These are phyloP conservation scores for Tephrocybe sp. DNA, from an alignment of 768 basidiomycete genomes.

Conservation along the genomic window DNA sequence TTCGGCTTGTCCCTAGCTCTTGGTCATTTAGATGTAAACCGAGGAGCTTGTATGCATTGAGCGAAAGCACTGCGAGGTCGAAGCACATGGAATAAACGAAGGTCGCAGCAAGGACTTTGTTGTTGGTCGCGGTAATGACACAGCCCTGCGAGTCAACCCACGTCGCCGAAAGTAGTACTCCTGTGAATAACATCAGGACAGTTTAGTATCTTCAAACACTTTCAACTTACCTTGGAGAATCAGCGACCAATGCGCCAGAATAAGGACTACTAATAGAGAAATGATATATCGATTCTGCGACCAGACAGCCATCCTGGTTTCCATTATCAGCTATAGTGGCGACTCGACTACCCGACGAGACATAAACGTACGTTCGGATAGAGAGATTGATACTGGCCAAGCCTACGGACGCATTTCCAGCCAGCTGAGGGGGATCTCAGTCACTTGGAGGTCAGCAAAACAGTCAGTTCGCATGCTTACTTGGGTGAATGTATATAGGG, in stretches of 20 bases:
- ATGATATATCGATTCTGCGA: constrained; percentile 55
- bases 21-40: constrained; percentile 21
- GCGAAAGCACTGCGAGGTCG: constrained; percentile 57
- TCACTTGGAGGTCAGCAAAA: background rate
- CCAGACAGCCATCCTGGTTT: constrained; percentile 59
- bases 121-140: constrained; percentile 59
- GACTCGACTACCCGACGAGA: background rate
- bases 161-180: constrained; percentile 55
- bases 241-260: constrained; percentile 71
- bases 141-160: constrained; percentile 54
- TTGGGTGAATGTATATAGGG: constrained; percentile 65
- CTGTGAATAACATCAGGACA: constrained; percentile 27
- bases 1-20: constrained; percentile 38
- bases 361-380: constrained; percentile 55
- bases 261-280: constrained; percentile 47
- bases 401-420: constrained; percentile 50
- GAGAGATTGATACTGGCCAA: constrained; percentile 62
- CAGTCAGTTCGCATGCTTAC: constrained; percentile 23
- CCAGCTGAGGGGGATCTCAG: constrained; percentile 11
- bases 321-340: constrained; percentile 1
- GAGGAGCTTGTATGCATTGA: constrained; percentile 62
- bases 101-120: constrained; percentile 61
- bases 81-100: constrained; percentile 81
- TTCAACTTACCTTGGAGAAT: constrained; percentile 56
- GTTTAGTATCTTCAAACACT: background rate